Percentiles rank a stretch among this genome's conserved stretches.
phyloP scores from a whole-genome alignment of 139 green algal species.

The Closterium sp. region DNA sequence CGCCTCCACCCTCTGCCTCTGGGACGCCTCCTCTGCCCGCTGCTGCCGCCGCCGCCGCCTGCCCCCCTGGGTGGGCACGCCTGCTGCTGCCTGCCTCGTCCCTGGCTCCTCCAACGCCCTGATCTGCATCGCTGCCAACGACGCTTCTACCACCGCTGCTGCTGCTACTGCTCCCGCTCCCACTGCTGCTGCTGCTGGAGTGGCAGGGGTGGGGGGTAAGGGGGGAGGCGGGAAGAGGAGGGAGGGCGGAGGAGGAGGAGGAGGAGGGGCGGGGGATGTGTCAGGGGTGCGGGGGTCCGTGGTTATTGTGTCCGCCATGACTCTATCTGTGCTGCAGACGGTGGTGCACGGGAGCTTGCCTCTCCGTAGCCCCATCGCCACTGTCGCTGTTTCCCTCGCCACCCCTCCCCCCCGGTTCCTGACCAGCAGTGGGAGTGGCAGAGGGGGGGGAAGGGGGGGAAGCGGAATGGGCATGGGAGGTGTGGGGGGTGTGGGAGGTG shows the following conservation, averaged over 20 bases:
- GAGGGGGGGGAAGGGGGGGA: neutral
- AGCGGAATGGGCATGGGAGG: too few relatives aligned
- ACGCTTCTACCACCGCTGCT: neutral
- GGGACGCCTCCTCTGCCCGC: slow-evolving; percentile 3
- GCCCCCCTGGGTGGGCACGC: slow-evolving; percentile 14
- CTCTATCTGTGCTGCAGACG: neutral
- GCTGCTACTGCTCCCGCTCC: neutral
- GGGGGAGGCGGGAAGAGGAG: neutral
- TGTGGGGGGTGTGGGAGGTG: neutral
- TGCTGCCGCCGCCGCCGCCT: slow-evolving; percentile 15
- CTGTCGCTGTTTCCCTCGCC: neutral
- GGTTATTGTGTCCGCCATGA: neutral
- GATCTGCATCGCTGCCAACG: neutral
- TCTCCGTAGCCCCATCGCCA: neutral
- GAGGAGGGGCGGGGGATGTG: neutral
- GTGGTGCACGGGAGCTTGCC: neutral
- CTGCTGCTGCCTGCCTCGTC: neutral
- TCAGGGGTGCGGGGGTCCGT: neutral
- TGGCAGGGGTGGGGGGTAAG: neutral
- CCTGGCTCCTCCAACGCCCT: neutral
- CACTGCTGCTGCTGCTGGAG: neutral
- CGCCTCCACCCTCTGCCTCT: slow-evolving; percentile 15
- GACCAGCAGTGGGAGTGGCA: neutral
- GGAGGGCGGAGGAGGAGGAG: neutral
- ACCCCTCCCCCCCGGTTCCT: neutral